Conservation (phyloP, 305 asterid species). For the Petunia hybrid region DNA sequence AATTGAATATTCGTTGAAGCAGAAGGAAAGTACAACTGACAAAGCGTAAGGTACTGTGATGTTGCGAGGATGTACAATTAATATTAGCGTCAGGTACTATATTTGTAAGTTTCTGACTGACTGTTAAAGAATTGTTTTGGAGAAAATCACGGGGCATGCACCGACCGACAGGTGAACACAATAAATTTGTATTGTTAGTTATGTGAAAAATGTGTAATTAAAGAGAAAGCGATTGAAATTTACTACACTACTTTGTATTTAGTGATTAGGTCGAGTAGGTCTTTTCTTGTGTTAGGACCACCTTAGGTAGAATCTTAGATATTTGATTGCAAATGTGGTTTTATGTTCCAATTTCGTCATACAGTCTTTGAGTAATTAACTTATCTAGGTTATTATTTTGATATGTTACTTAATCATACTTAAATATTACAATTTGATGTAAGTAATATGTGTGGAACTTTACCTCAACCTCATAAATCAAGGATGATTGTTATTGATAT, state of each 20-base stretch:
- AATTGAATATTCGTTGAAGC: not conserved
- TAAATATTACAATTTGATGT: no score
- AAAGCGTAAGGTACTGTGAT: not conserved
- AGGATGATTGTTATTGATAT: no score
- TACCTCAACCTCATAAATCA: no score
- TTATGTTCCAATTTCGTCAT: not conserved
- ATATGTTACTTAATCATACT: no score
- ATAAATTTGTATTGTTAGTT: not conserved
- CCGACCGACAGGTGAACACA: constrained; percentile 20
- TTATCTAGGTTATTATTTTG: no score
- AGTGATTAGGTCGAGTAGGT: not conserved
- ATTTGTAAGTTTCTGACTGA: not conserved
- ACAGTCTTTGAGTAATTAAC: no score
- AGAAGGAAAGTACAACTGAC: not conserved
- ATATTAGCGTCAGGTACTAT: not conserved
- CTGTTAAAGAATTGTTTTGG: not conserved
- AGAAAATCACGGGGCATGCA: constrained; percentile 26
- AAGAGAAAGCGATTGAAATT: not conserved
- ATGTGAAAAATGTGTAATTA: no score
- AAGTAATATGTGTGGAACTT: no score
- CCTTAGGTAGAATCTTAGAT: not conserved
- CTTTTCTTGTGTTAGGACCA: constrained; percentile 1
- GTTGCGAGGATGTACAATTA: not conserved
- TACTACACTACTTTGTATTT: not conserved
- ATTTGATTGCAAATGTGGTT: not conserved